Evolutionary conservation across 2,329 filamentous ascomycete species (phyloP), one percentile per base, ranked within the genome.

Genomic region (Myotisia sp.): DNA sequence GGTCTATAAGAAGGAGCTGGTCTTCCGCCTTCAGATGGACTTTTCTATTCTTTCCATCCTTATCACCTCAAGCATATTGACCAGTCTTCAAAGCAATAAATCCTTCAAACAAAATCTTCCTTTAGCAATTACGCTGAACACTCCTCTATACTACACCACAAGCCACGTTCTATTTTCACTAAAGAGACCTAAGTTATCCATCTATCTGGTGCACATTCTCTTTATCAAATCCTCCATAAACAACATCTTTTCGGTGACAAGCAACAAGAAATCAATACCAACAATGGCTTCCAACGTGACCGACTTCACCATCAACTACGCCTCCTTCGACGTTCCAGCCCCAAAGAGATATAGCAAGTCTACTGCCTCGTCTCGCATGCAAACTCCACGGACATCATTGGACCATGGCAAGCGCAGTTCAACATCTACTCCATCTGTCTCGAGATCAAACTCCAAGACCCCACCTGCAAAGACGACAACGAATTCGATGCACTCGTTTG

Each of bases 221-320:
- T n/a, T 16, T 17, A 14, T n/a, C 31, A 27, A 27, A n/a, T n/a
- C 13, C 13, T 16, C 26, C 6, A 10, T 7, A 33, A 18, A 24
- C 12, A 33, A 33, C 19, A 27, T 24, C 23, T 26, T 9, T 10
- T 26, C 22, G 27, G 27, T 24, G 20, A 20, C 32, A 8, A 4
- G 17, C 23, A 34, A 26, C 22, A 24, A 7, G n/a, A 24, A 24
- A 7, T n/a, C 13, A 6, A 9, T 13, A 29, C 7, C 26, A 31
- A 21, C 17, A 31, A 31, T 20, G 17, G 17, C 17, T 10, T 31
- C 29, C 8, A 18, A 17, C 26, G 24, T 22, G 14, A 36, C 33
- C 27, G 33, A 36, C 26, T 29, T 22, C 26, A 16, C 33, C 19
- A 29, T 36, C 33, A 10, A 14, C 26, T 29, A 29, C 33, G 29